Conservation (phyloP, 306 rosid genomes). For the Inga leiocalycina region DNA sequence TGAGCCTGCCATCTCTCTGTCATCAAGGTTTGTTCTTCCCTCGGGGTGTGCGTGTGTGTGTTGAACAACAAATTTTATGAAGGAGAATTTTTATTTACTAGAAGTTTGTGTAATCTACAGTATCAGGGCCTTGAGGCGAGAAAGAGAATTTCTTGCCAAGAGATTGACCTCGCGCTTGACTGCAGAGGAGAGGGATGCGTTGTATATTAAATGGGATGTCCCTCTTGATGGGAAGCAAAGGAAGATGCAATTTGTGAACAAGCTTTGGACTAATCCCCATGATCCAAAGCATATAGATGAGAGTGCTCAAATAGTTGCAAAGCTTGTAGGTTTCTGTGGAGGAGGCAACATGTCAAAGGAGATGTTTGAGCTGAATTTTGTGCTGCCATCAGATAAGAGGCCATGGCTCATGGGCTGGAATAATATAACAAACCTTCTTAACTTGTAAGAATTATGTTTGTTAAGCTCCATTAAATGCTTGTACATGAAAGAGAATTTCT, state of each 20-base stretch:
- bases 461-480: constrained; percentile 36
- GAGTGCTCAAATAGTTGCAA: constrained; percentile 96
- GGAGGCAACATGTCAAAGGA: constrained; percentile 94
- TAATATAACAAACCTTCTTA: constrained; percentile 74
- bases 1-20: constrained; percentile 77
- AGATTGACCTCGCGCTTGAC: constrained; percentile 79
- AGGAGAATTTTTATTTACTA: constrained; percentile 17
- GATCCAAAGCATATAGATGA: constrained; percentile 82
- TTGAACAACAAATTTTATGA: neutral
- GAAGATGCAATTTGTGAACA: constrained; percentile 81
- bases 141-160: constrained; percentile 95
- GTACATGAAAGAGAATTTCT: constrained; percentile 57
- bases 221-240: constrained; percentile 97
- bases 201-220: constrained; percentile 92
- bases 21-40: constrained; percentile 73
- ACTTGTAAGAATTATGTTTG: constrained; percentile 55
- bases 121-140: constrained; percentile 75
- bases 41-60: neutral
- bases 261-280: constrained; percentile 90
- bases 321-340: constrained; percentile 90
- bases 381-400: constrained; percentile 84
- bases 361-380: constrained; percentile 96
- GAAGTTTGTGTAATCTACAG: constrained; percentile 50
- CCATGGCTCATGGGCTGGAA: constrained; percentile 94
- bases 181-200: constrained; percentile 76